Conservation (phyloP, 495 filamentous ascomycete species). For the Amphirosellinia nigrospora region DNA sequence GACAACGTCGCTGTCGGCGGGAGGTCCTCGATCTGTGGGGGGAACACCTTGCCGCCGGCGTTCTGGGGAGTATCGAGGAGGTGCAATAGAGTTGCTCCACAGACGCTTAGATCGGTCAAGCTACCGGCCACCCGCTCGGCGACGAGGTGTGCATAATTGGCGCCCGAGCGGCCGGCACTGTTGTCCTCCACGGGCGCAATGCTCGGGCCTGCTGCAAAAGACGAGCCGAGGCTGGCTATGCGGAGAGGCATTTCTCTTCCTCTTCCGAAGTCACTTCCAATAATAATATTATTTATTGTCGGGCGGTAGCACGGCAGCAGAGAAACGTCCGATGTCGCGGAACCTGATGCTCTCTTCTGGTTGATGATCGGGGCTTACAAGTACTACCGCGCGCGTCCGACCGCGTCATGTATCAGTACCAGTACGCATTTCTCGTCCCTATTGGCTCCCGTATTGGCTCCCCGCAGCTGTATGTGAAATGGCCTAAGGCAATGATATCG, state of each 20-base stretch:
- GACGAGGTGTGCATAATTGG: conserved; percentile 52
- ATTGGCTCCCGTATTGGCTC: background rate
- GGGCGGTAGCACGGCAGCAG: conserved; percentile 15
- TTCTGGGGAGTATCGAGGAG: conserved; percentile 47
- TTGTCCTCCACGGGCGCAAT: conserved; percentile 46
- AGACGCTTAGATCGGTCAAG: conserved; percentile 52
- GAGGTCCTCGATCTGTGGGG: conserved; percentile 47
- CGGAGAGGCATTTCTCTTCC: conserved; percentile 35
- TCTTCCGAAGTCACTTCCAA: too few relatives aligned
- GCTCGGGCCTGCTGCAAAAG: conserved; percentile 54
- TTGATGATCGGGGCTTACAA: conserved; percentile 1
- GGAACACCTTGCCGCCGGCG: conserved; percentile 35
- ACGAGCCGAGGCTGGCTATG: conserved; percentile 47
- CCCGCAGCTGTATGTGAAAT: background rate
- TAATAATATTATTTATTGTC: too few relatives aligned
- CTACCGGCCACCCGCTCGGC: conserved; percentile 34
- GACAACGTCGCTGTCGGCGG: conserved; percentile 46
- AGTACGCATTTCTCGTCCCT: conserved; percentile 6
- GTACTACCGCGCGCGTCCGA: conserved; percentile 7
- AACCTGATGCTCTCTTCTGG: conserved; percentile 8
- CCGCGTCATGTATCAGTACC: conserved; percentile 11
- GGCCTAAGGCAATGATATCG: background rate
- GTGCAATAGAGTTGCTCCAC: conserved; percentile 52
- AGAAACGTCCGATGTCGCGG: conserved; percentile 23
- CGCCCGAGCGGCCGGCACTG: conserved; percentile 43